These are phyloP conservation scores for Phytophthora megakarya DNA, from an alignment of 352 stramenopile genomes.

Conservation along the genomic window DNA sequence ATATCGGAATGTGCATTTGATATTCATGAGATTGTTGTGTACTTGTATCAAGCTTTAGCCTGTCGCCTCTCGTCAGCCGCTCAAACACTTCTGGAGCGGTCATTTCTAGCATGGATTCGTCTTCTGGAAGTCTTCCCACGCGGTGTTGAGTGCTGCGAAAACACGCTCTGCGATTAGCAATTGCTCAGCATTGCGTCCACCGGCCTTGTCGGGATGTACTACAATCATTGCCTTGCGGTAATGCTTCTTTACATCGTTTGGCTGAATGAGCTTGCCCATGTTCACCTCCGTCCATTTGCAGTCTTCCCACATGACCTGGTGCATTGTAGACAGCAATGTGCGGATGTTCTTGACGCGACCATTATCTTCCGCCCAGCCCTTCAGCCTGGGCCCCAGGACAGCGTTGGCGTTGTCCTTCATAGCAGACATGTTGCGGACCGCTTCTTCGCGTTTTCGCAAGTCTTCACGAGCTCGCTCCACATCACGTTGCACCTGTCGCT, in stretches of 20 bases:
- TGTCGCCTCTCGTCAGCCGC: neutral
- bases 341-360: constrained; percentile 91
- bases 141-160: constrained; percentile 90
- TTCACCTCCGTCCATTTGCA: constrained; percentile 89
- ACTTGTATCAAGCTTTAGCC: constrained; percentile 26
- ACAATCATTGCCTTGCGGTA: constrained; percentile 94
- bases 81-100: constrained; percentile 11
- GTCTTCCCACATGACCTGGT: constrained; percentile 91
- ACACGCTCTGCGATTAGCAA: constrained; percentile 91
- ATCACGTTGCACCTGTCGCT: constrained; percentile 70
- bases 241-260: constrained; percentile 90
- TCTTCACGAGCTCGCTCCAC: constrained; percentile 79
- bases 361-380: constrained; percentile 85
- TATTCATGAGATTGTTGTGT: constrained; percentile 39
- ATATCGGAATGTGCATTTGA: constrained; percentile 44
- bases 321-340: constrained; percentile 91
- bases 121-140: constrained; percentile 88
- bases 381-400: constrained; percentile 74
- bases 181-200: constrained; percentile 84
- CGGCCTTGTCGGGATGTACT: constrained; percentile 91
- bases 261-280: constrained; percentile 92
- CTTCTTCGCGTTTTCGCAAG: constrained; percentile 71
- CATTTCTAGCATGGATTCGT: constrained; percentile 63
- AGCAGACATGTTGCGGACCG: constrained; percentile 50
- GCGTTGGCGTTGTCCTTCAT: constrained; percentile 71